Evolutionary conservation across 2,329 filamentous ascomycete genomes (phyloP).

Genomic region (Magnaporthiopsis rhizophila): DNA sequence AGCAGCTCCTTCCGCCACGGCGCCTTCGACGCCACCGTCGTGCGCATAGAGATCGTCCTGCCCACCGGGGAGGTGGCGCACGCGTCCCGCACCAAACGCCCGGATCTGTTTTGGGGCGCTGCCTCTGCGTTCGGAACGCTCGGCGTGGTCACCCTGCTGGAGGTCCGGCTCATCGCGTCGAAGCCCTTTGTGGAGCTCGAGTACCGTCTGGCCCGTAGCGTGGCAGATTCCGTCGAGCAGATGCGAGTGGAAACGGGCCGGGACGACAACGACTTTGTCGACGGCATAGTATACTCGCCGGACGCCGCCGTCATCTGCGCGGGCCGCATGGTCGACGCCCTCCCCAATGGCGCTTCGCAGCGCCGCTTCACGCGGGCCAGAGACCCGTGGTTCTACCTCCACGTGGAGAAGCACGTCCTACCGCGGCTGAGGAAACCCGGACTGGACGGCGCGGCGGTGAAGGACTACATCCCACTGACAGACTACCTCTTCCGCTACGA

Average conservation of each 20-base stretch:
- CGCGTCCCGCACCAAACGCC: conserved; percentile 35
- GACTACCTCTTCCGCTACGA: conserved; percentile 69
- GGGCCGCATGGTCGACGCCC: conserved; percentile 45
- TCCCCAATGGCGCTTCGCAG: conserved; percentile 25
- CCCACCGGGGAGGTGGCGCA: conserved; percentile 46
- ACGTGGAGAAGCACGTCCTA: conserved; percentile 29
- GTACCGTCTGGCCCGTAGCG: conserved; percentile 37
- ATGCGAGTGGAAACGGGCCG: conserved; percentile 24
- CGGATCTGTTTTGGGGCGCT: conserved; percentile 51
- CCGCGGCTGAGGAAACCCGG: conserved; percentile 7
- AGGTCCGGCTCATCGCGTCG: conserved; percentile 46
- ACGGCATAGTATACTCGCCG: conserved; percentile 56
- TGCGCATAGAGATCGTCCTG: conserved; percentile 55
- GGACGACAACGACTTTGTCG: conserved; percentile 49
- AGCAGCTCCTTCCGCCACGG: conserved; percentile 59
- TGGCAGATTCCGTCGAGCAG: conserved; percentile 33
- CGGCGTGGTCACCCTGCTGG: conserved; percentile 52
- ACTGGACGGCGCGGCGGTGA: conserved; percentile 11
- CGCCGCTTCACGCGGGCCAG: conserved; percentile 45
- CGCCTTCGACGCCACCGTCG: conserved; percentile 57
- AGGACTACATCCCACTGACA: conserved; percentile 47
- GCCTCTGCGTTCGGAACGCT: conserved; percentile 53
- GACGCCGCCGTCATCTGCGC: conserved; percentile 50
- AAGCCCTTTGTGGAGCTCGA: conserved; percentile 46
- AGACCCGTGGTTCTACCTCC: conserved; percentile 71